Base-by-base conservation (phyloP, 768 basidiomycete species). In the Kwoniella dejecticola region DNA sequence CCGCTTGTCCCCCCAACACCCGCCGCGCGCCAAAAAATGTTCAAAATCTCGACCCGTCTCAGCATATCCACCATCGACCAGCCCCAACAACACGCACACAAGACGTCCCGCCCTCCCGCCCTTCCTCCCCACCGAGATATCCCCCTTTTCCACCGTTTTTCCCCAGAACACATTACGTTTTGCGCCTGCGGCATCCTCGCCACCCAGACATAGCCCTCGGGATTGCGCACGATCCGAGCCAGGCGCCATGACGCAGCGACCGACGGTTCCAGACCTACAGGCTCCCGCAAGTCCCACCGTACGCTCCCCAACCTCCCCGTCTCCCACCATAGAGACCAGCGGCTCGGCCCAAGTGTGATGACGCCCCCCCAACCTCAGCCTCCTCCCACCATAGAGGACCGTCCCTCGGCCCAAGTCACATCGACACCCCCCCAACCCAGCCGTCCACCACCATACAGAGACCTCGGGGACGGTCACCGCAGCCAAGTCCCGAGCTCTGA, bases 131-230 rank as follows among this genome's bases (percentile, higher is more conserved):
- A 44, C 13, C 23, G 19, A 29, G 49, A 15, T 31, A 42, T 38
- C 36, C 40, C 33, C 36, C n/a, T 36, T 55, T 44, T 44, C 17
- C 23, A 17, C 31, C 17, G 12, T 27, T 42, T 55, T 26, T 45
- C 24, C 40, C 38, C 40, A 44, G 26, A 44, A 44, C 53, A 29
- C 53, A 41, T 27, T 55, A 41, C 33, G 36, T 55, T 55, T 30
- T 15, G 33, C 19, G 40, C 38, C 27, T 8, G 5, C 12, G 19
- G 12, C 41, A 29, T 26, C 38, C 12, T 17, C 26, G 12, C 4
- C 40, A 29, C 40, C 27, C 19, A 12, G 24, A n/a, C 17, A 41
- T 54, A 54, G 38, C 38, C 24, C 53, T 42, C 23, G 13, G 11
- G 21, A 55, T 27, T 26, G 8, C 53, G 53, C 38, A 41, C 53